Evolutionary conservation across 306 rosid species (phyloP).

Genomic region (Lathyrus tuberosus): DNA sequence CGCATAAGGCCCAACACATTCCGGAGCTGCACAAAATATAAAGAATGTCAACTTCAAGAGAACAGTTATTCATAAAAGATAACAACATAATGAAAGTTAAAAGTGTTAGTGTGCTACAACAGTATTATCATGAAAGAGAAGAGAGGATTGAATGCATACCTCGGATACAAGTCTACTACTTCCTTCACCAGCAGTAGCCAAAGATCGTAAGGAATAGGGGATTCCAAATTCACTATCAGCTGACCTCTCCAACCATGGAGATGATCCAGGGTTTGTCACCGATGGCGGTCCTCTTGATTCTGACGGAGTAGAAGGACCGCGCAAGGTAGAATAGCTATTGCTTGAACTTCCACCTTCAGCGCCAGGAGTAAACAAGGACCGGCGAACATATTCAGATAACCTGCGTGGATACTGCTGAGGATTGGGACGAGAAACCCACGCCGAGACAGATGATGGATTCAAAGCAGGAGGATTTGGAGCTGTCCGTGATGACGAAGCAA

Average conservation of each 20-base stretch:
- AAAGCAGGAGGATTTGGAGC: constrained; percentile 57
- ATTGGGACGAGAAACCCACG: constrained; percentile 74
- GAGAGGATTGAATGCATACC: constrained; percentile 56
- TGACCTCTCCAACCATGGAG: constrained; percentile 77
- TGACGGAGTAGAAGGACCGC: constrained; percentile 57
- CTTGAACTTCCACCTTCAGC: constrained; percentile 67
- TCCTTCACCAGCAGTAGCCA: constrained; percentile 76
- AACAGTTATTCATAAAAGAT: constrained; percentile 17
- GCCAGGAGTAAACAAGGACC: constrained; percentile 72
- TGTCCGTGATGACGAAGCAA: constrained; percentile 61
- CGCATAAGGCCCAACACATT: constrained; percentile 91
- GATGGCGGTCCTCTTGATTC: constrained; percentile 61
- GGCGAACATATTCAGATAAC: constrained; percentile 73
- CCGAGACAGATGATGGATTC: constrained; percentile 62
- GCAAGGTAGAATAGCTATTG: constrained; percentile 56
- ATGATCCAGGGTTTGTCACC: constrained; percentile 63
- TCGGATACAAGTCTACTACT: constrained; percentile 85
- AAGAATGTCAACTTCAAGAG: constrained; percentile 39
- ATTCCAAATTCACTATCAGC: constrained; percentile 68
- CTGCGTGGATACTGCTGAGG: constrained; percentile 78
- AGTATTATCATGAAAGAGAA: constrained; percentile 35
- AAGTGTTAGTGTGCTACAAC: not conserved
- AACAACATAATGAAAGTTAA: constrained; percentile 14
- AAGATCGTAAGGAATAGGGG: constrained; percentile 72
- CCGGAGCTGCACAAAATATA: constrained; percentile 69